Percentiles rank a stretch among this genome's conserved stretches.
These are phyloP conservation scores for Solanum etuberosum DNA, from an alignment of 257 asterid species.

Conservation along the genomic window DNA sequence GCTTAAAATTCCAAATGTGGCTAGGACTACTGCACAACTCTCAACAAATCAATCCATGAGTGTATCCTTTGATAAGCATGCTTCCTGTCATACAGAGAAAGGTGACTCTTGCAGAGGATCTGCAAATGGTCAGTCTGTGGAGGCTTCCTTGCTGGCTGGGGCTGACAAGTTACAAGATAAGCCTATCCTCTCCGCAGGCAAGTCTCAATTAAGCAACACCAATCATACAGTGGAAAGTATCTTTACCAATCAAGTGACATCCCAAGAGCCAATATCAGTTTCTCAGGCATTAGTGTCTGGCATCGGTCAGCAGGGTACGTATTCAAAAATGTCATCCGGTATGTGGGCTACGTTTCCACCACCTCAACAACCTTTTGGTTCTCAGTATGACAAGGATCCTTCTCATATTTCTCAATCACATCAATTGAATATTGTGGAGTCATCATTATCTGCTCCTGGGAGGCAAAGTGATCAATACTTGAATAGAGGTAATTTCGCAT, in stretches of 20 bases:
- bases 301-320: slow-evolving; percentile 17
- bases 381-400: slow-evolving; percentile 24
- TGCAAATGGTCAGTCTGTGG: slow-evolving; percentile 19
- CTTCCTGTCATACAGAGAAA: slow-evolving; percentile 27
- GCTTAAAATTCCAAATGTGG: slow-evolving; percentile 35
- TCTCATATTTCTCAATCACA: slow-evolving; percentile 23
- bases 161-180: slow-evolving; percentile 10
- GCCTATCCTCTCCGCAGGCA: background rate
- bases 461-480: slow-evolving; percentile 18
- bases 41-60: slow-evolving; percentile 25
- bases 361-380: slow-evolving; percentile 22
- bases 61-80: slow-evolving; percentile 16
- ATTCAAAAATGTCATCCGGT: slow-evolving; percentile 21
- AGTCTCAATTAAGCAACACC: slow-evolving; percentile 16
- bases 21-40: slow-evolving; percentile 32
- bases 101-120: slow-evolving; percentile 16
- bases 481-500: slow-evolving; percentile 3
- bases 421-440: slow-evolving; percentile 41
- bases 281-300: slow-evolving; percentile 28
- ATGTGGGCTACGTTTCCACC: slow-evolving; percentile 36
- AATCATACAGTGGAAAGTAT: slow-evolving; percentile 25
- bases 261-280: slow-evolving; percentile 14
- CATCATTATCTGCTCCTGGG: slow-evolving; percentile 30
- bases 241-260: slow-evolving; percentile 22
- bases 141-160: slow-evolving; percentile 28